Evolutionary conservation across 2,329 filamentous ascomycete genomes (phyloP).

Genomic region (Pleurostoma richardsiae): DNA sequence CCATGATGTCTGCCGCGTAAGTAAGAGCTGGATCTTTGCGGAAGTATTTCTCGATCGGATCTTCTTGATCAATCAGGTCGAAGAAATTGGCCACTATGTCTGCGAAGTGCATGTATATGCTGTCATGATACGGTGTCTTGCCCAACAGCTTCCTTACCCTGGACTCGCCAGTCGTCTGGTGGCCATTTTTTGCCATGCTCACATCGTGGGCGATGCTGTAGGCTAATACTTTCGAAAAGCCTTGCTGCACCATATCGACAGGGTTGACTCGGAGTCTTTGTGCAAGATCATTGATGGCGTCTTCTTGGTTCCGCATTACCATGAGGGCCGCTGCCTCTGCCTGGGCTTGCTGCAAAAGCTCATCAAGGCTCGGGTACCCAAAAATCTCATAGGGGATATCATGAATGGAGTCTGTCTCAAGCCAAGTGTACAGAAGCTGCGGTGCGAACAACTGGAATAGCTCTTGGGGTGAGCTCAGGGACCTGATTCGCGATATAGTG

Average conservation of each 20-base stretch:
- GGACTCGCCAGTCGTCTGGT: conserved; percentile 55
- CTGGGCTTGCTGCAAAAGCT: conserved; percentile 66
- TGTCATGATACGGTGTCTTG: conserved; percentile 54
- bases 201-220: conserved; percentile 81
- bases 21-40: conserved; percentile 51
- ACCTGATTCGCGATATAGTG: conserved; percentile 60
- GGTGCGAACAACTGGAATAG: conserved; percentile 82
- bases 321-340: conserved; percentile 76
- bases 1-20: conserved; percentile 59
- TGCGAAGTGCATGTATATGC: conserved; percentile 66
- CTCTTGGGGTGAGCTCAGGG: conserved; percentile 59
- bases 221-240: conserved; percentile 74
- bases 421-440: conserved; percentile 89
- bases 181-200: conserved; percentile 28
- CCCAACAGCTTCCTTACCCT: conserved; percentile 67
- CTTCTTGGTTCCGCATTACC: conserved; percentile 72
- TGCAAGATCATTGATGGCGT: conserved; percentile 57
- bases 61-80: conserved; percentile 72
- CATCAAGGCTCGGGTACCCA: conserved; percentile 63
- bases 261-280: conserved; percentile 47
- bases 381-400: conserved; percentile 83
- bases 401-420: conserved; percentile 60
- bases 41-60: conserved; percentile 64
- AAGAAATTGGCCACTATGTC: conserved; percentile 74
- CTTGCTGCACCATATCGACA: conserved; percentile 54